phyloP scores from a whole-genome alignment of 2,329 filamentous ascomycete genomes.

The Ramularia endophylla region DNA sequence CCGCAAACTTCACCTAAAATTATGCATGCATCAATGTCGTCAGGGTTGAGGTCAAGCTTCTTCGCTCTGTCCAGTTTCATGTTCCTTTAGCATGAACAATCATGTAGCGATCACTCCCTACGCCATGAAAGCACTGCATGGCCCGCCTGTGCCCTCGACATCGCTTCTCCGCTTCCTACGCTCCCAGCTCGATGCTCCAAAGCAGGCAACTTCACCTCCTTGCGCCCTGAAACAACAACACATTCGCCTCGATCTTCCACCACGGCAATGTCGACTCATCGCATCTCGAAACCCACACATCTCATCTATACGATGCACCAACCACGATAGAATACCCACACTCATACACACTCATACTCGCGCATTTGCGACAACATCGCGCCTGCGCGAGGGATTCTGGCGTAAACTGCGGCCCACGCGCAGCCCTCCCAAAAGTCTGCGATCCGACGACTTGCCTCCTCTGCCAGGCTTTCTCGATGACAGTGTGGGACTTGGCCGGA shows the following conservation, averaged over 20 bases:
- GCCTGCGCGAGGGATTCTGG: constrained; percentile 22
- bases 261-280: constrained; percentile 1
- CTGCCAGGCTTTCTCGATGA: constrained; percentile 52
- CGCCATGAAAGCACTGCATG: constrained; percentile 25
- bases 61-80: not conserved
- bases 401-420: constrained; percentile 20
- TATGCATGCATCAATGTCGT: not conserved
- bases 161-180: constrained; percentile 66
- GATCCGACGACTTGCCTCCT: constrained; percentile 54
- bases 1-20: no score
- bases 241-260: no score
- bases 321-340: constrained; percentile 17
- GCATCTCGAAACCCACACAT: constrained; percentile 1
- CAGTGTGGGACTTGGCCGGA: constrained; percentile 54
- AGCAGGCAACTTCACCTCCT: constrained; percentile 40
- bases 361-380: constrained; percentile 15
- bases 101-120: not conserved
- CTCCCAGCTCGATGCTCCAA: constrained; percentile 58
- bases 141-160: constrained; percentile 42
- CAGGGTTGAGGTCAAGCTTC: not conserved
- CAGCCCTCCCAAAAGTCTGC: constrained; percentile 30
- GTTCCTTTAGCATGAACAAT: no score
- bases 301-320: constrained; percentile 7
- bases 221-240: constrained; percentile 27
- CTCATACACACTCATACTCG: constrained; percentile 5